Evolutionary conservation across 208 protist genomes (phyloP).

Genomic region (Wallacemonas sp.): DNA sequence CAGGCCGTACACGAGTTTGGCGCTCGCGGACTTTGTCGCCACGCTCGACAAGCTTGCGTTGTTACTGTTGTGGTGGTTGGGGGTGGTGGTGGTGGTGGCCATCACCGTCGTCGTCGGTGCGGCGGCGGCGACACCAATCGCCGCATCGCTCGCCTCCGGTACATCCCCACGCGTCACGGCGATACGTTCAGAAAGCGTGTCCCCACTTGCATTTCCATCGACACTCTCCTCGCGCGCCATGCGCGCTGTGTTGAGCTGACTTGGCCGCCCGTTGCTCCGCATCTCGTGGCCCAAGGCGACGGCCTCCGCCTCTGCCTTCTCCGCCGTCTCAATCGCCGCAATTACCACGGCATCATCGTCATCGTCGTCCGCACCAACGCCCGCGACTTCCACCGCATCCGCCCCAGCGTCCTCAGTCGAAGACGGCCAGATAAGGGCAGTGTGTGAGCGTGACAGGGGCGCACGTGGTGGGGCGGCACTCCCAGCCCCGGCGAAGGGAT

Average conservation of each 20-base stretch:
- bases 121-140: too few species aligned
- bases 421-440: neutral
- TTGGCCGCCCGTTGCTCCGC: too few species aligned
- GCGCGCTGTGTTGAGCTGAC: neutral
- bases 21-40: neutral
- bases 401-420: neutral
- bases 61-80: neutral
- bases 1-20: neutral
- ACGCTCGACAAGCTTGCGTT: neutral
- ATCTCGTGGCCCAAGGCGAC: neutral
- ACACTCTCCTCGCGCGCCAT: neutral
- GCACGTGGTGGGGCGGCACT: neutral
- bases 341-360: slow-evolving; percentile 7
- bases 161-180: too few species aligned
- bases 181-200: too few species aligned
- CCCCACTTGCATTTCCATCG: too few species aligned
- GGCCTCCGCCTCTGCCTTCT: slow-evolving; percentile 13
- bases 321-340: slow-evolving; percentile 7
- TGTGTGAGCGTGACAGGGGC: neutral
- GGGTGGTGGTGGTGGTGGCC: neutral
- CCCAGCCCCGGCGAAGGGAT: neutral
- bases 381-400: slow-evolving; percentile 1
- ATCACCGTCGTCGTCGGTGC: slow-evolving; percentile 7
- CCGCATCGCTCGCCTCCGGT: too few species aligned
- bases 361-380: too few species aligned